Percentiles rank a stretch among this genome's conserved stretches.
Evolutionary conservation across 176 grass and related monocot species (phyloP).

Genomic region (Luzula sylvatica): DNA sequence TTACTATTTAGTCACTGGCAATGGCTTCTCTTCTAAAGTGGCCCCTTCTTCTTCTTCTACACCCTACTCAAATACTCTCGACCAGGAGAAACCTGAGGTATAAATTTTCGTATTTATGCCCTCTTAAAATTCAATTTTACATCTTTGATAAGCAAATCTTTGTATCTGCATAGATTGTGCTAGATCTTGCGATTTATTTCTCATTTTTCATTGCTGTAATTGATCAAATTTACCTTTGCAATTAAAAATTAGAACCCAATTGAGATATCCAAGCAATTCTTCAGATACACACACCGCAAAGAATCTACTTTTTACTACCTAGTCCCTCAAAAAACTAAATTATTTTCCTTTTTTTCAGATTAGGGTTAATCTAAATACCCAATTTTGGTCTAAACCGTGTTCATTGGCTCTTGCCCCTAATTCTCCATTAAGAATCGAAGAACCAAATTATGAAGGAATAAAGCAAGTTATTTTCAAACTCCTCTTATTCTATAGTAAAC

Average conservation of each 20-base stretch:
- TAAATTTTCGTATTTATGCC: too few relatives aligned
- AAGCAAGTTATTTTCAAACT: constrained; percentile 60
- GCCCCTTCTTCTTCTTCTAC: constrained; percentile 18
- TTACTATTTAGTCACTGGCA: constrained; percentile 11
- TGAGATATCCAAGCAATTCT: too few relatives aligned
- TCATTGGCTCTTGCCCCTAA: constrained; percentile 68
- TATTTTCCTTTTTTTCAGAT: constrained; percentile 39
- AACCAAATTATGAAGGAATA: constrained; percentile 62
- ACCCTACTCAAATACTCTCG: constrained; percentile 1
- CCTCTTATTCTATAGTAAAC: constrained; percentile 88
- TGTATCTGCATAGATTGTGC: too few relatives aligned
- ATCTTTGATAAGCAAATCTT: constrained; percentile 1
- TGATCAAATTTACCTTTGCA: too few relatives aligned
- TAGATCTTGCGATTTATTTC: too few relatives aligned
- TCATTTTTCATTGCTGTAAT: too few relatives aligned
- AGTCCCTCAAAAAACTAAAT: too few relatives aligned
- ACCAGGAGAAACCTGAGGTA: constrained; percentile 41
- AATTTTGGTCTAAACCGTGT: constrained; percentile 92
- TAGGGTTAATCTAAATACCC: constrained; percentile 62
- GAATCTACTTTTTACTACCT: too few relatives aligned
- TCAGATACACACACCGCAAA: too few relatives aligned
- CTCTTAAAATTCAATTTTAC: background rate
- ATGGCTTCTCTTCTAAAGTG: constrained; percentile 34
- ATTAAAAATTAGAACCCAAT: too few relatives aligned
- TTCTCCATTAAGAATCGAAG: constrained; percentile 63